Conservation (phyloP, 2,329 filamentous ascomycete species). For the Zasmidium cellare region DNA sequence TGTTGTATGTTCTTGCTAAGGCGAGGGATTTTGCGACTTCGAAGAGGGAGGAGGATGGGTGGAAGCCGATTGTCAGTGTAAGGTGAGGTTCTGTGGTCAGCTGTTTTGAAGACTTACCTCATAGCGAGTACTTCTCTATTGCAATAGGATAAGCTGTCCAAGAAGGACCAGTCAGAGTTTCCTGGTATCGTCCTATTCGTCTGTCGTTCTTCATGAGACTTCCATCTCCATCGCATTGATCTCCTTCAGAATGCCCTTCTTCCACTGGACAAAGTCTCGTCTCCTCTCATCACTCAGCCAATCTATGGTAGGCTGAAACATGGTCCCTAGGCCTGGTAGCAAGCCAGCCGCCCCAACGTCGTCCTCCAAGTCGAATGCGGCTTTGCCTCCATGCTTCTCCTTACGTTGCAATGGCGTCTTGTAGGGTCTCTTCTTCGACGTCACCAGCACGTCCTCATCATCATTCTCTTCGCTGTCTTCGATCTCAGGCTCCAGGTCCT, state of each 20-base stretch:
- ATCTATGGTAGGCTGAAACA: slow-evolving; percentile 75
- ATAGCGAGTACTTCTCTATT: no score
- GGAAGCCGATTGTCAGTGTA: slow-evolving; percentile 19
- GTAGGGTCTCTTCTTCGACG: slow-evolving; percentile 14
- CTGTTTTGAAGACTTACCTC: no score
- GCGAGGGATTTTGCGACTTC: slow-evolving; percentile 27
- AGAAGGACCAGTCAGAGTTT: no score
- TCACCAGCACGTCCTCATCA: slow-evolving; percentile 5
- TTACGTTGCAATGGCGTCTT: slow-evolving; percentile 38
- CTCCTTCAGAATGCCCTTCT: slow-evolving; percentile 57
- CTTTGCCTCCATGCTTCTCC: slow-evolving; percentile 32
- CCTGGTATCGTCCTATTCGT: not conserved
- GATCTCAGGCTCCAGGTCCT: slow-evolving; percentile 42
- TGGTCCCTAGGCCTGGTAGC: slow-evolving; percentile 57
- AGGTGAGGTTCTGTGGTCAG: not conserved
- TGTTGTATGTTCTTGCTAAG: slow-evolving; percentile 45
- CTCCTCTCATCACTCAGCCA: slow-evolving; percentile 66
- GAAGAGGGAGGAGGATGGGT: slow-evolving; percentile 12
- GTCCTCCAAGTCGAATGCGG: slow-evolving; percentile 18
- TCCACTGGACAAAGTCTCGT: slow-evolving; percentile 65
- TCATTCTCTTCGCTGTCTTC: slow-evolving; percentile 16
- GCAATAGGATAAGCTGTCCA: no score
- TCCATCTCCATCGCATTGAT: slow-evolving; percentile 42
- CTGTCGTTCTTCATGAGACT: not conserved
- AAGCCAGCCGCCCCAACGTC: slow-evolving; percentile 31